Evolutionary conservation across 768 basidiomycete species (phyloP), one percentile per base, ranked within the genome.

Genomic region (Omphalotus guepiniiformis): DNA sequence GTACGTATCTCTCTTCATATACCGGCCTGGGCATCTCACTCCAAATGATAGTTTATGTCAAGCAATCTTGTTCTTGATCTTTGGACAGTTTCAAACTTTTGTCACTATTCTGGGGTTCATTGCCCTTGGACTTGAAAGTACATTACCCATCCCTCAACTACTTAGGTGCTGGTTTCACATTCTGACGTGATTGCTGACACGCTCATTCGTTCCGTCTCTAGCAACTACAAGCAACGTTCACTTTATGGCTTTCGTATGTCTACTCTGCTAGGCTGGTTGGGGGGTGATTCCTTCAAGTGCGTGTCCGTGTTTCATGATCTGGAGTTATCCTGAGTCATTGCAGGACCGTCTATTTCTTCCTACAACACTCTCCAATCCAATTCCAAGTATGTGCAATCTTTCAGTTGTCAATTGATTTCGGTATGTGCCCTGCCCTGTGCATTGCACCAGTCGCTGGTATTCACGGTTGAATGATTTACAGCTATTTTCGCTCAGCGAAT

Each of bases 281-380:
- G 85, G 49, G 90, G 90, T 53, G 90, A 93, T 64, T 64, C 79
- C 15, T 92, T 88, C 78, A 93, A 93, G 90, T 89, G 56, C 74
- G 51, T 49, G 25, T 41, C 38, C 32, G 9, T 37, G 8, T 38
- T n/a, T 30, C 6, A 56, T 34, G 47, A 39, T 44, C 21, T 32
- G 13, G 12, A 41, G 6, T 25, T 44, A 7, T 34, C 34, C 35
- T 23, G 37, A 46, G 6, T 53, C 46, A 39, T 23, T 25, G 4
- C 56, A 93, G 89, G 61, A 81, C 84, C 9, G 73, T 75, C 3
- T 93, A 93, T 59, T 93, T 92, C 65, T 91, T 93, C 66, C 52
- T 82, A 40, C 77, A 85, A 58, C 61, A 70, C 11, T 83, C 83
- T 0, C 85, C 88, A 1, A 57, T 93, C 41, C 90, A 88, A 56